Conservation (phyloP, 2,329 filamentous ascomycete species). For the Sclerotinia minor region DNA sequence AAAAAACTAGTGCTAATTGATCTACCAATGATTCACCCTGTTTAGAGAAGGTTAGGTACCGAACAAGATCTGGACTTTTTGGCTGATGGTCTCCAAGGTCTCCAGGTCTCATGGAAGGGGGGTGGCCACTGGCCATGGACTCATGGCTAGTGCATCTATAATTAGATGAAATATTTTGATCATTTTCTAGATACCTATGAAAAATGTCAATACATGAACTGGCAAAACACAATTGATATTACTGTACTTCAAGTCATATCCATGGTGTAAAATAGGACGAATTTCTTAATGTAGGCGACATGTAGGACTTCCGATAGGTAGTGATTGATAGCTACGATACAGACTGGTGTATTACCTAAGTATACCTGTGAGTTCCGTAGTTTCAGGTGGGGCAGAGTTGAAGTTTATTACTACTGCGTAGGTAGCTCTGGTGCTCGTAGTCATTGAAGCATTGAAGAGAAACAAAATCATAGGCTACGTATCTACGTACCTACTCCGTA, state of each 20-base stretch:
- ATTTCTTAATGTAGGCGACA: background rate
- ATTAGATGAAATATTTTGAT: constrained; percentile 11
- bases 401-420: background rate
- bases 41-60: background rate
- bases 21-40: constrained; percentile 11
- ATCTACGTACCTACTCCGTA: too few species aligned
- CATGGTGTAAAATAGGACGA: background rate
- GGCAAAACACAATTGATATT: constrained; percentile 5
- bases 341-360: too few species aligned
- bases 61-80: constrained; percentile 14
- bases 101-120: background rate
- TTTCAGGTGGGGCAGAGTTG: constrained; percentile 1
- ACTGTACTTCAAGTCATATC: background rate
- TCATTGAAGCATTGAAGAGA: constrained; percentile 1
- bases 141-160: constrained; percentile 13
- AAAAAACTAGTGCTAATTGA: background rate
- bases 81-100: constrained; percentile 2
- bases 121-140: too few species aligned
- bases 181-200: constrained; percentile 5
- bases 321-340: too few species aligned
- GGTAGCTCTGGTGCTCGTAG: background rate
- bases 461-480: background rate
- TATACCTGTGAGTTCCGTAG: background rate
- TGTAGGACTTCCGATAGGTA: background rate
- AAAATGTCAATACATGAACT: constrained; percentile 4